These are phyloP conservation scores for Mortierella sp. DNA, from an alignment of 371 early-diverging fungal species.

Conservation along the genomic window DNA sequence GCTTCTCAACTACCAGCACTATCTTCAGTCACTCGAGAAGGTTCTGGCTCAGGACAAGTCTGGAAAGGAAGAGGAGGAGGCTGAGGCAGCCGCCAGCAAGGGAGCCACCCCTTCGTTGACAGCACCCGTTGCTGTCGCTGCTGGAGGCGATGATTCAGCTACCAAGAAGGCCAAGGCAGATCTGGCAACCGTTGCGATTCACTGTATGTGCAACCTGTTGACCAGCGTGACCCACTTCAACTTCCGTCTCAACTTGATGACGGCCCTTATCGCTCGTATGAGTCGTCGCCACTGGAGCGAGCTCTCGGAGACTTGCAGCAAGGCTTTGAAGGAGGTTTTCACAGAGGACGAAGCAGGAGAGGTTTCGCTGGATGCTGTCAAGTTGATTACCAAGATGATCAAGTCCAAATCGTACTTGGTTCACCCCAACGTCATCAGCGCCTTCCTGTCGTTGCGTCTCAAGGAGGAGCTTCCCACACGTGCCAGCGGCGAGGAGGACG, in stretches of 20 bases:
- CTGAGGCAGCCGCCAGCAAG: constrained; percentile 11
- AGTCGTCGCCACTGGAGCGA: constrained; percentile 60
- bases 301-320: constrained; percentile 79
- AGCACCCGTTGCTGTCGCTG: constrained; percentile 49
- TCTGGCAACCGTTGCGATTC: constrained; percentile 70
- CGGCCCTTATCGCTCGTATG: constrained; percentile 81
- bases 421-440: constrained; percentile 64
- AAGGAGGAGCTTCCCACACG: constrained; percentile 79
- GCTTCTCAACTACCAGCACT: constrained; percentile 85
- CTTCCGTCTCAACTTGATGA: constrained; percentile 90
- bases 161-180: constrained; percentile 61
- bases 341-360: constrained; percentile 89
- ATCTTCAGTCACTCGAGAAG: constrained; percentile 80
- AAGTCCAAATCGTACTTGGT: constrained; percentile 86
- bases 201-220: constrained; percentile 84
- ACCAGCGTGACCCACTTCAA: constrained; percentile 91
- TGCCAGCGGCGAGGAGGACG: constrained; percentile 60
- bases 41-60: constrained; percentile 46
- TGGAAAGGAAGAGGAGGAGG: constrained; percentile 53
- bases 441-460: constrained; percentile 82
- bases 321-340: constrained; percentile 83
- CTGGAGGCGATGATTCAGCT: constrained; percentile 35
- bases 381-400: constrained; percentile 85
- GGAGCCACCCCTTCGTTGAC: constrained; percentile 49
- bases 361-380: constrained; percentile 87